Evolutionary conservation across 805 yeast genomes (phyloP), one percentile per base, ranked within the genome.

Genomic region (Torulaspora gathmanii): DNA sequence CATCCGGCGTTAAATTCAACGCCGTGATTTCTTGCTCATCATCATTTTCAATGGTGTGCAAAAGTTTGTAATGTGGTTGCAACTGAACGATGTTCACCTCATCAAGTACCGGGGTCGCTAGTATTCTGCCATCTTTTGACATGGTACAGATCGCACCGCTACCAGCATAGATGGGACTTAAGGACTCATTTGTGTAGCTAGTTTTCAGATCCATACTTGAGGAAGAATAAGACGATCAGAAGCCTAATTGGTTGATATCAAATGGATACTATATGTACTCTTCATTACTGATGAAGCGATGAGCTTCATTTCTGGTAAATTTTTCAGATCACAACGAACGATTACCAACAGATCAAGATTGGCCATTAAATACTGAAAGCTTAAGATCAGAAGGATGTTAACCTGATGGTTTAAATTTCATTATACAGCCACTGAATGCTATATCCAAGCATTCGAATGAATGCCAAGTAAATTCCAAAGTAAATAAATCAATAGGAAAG

Each of bases 31-130:
- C 72, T 53, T 83, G 88, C 31, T 88, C 95, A 61, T 91, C 79
- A 50, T 73, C 97, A 26, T 95, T 96, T 46, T 83, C 85, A 29
- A 93, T 67, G 33, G 71, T 74, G 54, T 78, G 81, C 5, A 86
- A 46, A 10, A 52, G 41, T 26, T 35, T 39, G n/a, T 48, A 54
- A 2, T 47, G 44, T 15, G 84, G 74, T 5, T 60, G 60, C 39
- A 86, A 65, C 54, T 87, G 75, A 30, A 91, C 75, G 22, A 93
- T 71, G 36, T 85, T 76, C 2, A 88, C 77, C 54, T 84, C 87
- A 58, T 87, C 96, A 26, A 83, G 71, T 15, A 83, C 75, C 1
- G 96, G 84, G 1, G 96, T 83, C 7, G 95, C 96, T 45, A 90
- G 63, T 1, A 83, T 56, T 3, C 70, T 56, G 6, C 83, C 87